Evolutionary conservation across 192 early-diverging fungal genomes (phyloP).

Genomic region (Lobosporangium transversale): DNA sequence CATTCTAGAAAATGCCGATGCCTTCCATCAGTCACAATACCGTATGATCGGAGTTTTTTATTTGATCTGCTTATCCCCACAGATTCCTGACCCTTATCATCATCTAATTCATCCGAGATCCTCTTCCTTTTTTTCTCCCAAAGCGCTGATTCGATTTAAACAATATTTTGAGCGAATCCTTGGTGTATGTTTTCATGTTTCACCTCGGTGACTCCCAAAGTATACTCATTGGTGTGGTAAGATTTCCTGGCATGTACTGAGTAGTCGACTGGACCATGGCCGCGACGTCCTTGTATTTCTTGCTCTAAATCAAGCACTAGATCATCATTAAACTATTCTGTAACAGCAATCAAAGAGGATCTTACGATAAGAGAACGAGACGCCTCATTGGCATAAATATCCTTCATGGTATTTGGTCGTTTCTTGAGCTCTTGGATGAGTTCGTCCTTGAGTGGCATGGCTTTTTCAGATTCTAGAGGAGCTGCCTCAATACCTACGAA

Average conservation of each 20-base stretch:
- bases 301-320: conserved; percentile 1
- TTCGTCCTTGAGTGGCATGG: neutral
- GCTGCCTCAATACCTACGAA: neutral
- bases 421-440: neutral
- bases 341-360: neutral
- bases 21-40: too few species aligned
- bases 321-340: neutral
- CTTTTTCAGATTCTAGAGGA: neutral
- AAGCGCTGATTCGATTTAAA: too few species aligned
- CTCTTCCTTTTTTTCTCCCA: too few species aligned
- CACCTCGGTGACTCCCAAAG: too few species aligned
- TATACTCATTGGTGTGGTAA: conserved; percentile 7
- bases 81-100: too few species aligned
- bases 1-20: too few species aligned
- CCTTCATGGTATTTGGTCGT: neutral
- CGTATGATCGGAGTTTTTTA: too few species aligned
- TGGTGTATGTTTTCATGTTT: too few species aligned
- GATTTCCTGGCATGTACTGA: conserved; percentile 13
- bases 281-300: conserved; percentile 10
- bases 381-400: neutral
- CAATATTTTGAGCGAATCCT: too few species aligned
- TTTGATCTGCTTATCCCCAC: too few species aligned
- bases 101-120: too few species aligned
- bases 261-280: conserved; percentile 12
- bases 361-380: neutral